A percentile compares a stretch with the other conserved stretches of the same genome.
phyloP scores from a whole-genome alignment of 352 stramenopile species.

The Phytophthora cryptogea region DNA sequence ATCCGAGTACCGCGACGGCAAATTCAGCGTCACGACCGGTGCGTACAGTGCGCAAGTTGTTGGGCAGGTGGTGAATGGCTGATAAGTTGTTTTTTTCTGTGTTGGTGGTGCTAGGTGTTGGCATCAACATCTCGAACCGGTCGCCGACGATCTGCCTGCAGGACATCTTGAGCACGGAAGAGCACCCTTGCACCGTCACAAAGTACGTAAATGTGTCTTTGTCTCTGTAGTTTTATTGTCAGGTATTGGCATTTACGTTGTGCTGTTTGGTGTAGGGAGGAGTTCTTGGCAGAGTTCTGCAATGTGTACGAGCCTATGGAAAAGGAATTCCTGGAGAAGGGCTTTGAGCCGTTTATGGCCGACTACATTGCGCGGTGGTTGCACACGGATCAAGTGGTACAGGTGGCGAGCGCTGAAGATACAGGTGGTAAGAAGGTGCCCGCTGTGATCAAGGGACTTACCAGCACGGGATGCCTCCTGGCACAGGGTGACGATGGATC shows the following conservation, averaged over 20 bases:
- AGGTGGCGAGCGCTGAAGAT: conserved; percentile 66
- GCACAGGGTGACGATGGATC: conserved; percentile 62
- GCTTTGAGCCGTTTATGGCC: conserved; percentile 85
- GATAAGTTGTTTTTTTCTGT: background rate
- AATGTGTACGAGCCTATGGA: conserved; percentile 90
- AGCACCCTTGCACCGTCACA: conserved; percentile 64
- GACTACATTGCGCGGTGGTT: conserved; percentile 88
- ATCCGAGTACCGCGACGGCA: conserved; percentile 79
- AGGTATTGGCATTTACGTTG: conserved; percentile 9
- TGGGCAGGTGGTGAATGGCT: background rate
- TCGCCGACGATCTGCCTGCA: conserved; percentile 88
- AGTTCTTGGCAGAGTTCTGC: conserved; percentile 87
- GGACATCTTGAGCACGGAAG: conserved; percentile 69
- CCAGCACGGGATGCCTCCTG: conserved; percentile 77
- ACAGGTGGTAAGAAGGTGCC: conserved; percentile 43
- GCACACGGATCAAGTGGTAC: conserved; percentile 83
- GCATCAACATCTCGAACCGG: conserved; percentile 91
- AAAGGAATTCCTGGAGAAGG: conserved; percentile 73
- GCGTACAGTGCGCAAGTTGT: conserved; percentile 10
- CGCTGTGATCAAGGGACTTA: conserved; percentile 81
- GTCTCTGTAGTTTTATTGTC: background rate
- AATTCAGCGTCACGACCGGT: conserved; percentile 88
- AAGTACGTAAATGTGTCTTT: conserved; percentile 51
- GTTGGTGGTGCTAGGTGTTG: conserved; percentile 52
- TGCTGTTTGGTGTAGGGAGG: conserved; percentile 50